Base-by-base conservation (phyloP, 176 grass and related monocot species). In the Cenchrus americanus region DNA sequence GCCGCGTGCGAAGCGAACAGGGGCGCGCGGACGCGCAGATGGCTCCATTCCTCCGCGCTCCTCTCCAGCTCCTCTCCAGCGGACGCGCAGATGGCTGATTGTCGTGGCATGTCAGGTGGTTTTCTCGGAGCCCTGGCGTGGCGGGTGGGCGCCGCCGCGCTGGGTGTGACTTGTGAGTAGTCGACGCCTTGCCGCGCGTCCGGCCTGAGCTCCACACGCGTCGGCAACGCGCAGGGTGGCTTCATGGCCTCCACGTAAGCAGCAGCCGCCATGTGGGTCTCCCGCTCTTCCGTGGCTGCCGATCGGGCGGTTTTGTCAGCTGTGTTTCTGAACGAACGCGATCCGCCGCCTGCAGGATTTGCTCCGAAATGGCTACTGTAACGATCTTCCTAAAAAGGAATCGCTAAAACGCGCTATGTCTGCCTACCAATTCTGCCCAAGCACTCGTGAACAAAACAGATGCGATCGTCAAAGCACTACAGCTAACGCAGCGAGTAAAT, bases 1-100 rank as follows among this genome's bases (percentile, higher is more conserved):
- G 42, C 54, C 18, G n/a, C 66, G 8, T n/a, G 68, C 80, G 55
- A 15, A 50, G 68, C 69, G 69, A 62, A n/a, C 53, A 27, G 62
- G 18, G 42, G 24, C 32, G 66, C 17, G 37, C 40, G 11, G 80
- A 42, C 34, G 54, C 4, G 18, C 67, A 22, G 41, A 50, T 49
- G 67, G 14, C 32, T 82, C 67, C 53, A 18, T 51, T 53, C 66
- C 19, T 13, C 24, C 14, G 23, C 23, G 14, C 22, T 4, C 3
- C 8, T 7, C 42, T 69, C n/a, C n/a, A n/a, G n/a, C n/a, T n/a
- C n/a, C n/a, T n/a, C n/a, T n/a, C n/a, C n/a, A n/a, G n/a, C n/a
- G n/a, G n/a, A n/a, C n/a, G n/a, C n/a, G n/a, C n/a, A n/a, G n/a
- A n/a, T n/a, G n/a, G n/a, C n/a, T n/a, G n/a, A n/a, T n/a, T n/a